Conservation (phyloP, 352 stramenopile genomes). For the Phytopythium montanum region DNA sequence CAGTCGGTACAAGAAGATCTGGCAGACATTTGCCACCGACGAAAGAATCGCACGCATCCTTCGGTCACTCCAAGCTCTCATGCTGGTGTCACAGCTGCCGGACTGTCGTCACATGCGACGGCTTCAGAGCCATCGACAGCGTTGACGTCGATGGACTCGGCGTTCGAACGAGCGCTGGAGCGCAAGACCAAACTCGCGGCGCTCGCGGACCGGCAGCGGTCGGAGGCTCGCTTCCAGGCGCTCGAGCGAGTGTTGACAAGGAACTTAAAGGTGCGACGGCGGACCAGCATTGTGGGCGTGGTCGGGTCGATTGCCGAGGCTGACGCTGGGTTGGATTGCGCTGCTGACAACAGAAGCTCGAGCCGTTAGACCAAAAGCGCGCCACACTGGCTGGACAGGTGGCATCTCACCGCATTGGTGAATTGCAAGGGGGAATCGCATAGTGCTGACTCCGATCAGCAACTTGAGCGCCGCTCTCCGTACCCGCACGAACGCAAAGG, state of each 20-base stretch:
- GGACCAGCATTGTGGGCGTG: not conserved
- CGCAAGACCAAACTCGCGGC: slow-evolving; percentile 54
- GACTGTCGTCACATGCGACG: not conserved
- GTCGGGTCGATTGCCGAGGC: not conserved
- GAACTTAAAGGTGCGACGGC: slow-evolving; percentile 33
- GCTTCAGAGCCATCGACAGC: not conserved
- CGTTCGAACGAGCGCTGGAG: slow-evolving; percentile 19
- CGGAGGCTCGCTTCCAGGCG: slow-evolving; percentile 57
- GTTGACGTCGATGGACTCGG: slow-evolving; percentile 10
- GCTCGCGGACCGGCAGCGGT: slow-evolving; percentile 40
- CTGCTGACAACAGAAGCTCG: not conserved
- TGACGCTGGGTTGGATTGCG: not conserved
- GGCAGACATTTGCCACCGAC: slow-evolving; percentile 28
- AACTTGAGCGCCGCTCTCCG: not conserved
- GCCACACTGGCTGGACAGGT: not conserved
- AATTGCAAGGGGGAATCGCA: not conserved
- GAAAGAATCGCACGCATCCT: not conserved
- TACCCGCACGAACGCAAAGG: not conserved
- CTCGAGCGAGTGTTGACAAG: slow-evolving; percentile 52
- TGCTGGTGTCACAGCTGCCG: not conserved
- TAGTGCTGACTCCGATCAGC: slow-evolving; percentile 3
- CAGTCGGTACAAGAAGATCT: slow-evolving; percentile 58
- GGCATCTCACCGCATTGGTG: not conserved
- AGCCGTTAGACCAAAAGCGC: not conserved
- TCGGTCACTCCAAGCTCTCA: not conserved